These are phyloP conservation scores for Stenocarpella maydis DNA, from an alignment of 2,329 filamentous ascomycete species.

Conservation along the genomic window DNA sequence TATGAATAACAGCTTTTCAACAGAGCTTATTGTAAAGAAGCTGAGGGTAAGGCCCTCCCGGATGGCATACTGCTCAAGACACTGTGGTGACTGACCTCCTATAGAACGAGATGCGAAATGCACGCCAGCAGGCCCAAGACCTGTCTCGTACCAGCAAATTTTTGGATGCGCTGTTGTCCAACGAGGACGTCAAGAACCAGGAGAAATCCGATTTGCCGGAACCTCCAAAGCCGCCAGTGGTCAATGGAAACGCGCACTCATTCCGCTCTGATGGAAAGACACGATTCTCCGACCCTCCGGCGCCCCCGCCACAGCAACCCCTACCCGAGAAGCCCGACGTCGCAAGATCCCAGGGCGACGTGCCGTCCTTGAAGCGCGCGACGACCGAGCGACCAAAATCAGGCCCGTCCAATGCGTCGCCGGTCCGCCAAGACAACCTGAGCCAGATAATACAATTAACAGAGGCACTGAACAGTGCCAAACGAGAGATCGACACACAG, in stretches of 20 bases:
- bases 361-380: conserved; percentile 75
- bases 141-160: conserved; percentile 84
- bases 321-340: conserved; percentile 91
- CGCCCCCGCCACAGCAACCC: conserved; percentile 91
- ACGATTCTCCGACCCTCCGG: conserved; percentile 90
- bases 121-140: conserved; percentile 87
- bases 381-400: conserved; percentile 79
- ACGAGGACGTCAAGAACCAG: conserved; percentile 70
- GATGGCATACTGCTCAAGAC: conserved; percentile 35
- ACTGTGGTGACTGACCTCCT: conserved; percentile 38
- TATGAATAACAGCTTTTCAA: conserved; percentile 58
- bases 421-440: conserved; percentile 64
- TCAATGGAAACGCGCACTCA: conserved; percentile 60
- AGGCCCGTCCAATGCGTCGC: conserved; percentile 60
- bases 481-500: conserved; percentile 87
- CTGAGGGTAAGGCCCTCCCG: conserved; percentile 69
- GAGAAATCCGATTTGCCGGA: conserved; percentile 61
- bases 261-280: conserved; percentile 79
- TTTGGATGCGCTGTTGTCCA: conserved; percentile 77
- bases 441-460: conserved; percentile 85
- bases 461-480: conserved; percentile 83
- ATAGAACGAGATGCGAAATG: conserved; percentile 89
- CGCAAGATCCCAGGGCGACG: conserved; percentile 51
- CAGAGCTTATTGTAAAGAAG: conserved; percentile 92
- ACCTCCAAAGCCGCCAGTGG: conserved; percentile 54